phyloP scores from a whole-genome alignment of 106 monocot genomes.

The Amphibolis antarctica region DNA sequence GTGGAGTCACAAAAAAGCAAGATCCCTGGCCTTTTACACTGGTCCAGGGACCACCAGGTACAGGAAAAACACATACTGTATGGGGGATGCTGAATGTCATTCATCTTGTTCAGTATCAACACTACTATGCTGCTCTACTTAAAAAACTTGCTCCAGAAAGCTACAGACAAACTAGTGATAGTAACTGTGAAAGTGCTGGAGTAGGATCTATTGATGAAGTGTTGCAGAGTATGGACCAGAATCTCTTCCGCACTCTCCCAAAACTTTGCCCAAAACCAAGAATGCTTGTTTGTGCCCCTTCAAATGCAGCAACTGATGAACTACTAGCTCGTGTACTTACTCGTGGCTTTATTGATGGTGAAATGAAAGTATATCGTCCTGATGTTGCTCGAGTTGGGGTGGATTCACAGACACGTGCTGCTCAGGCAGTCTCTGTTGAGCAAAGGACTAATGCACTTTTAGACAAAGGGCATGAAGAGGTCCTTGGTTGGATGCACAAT shows the following conservation, averaged over 20 bases:
- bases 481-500: conserved; percentile 77
- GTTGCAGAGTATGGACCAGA: conserved; percentile 92
- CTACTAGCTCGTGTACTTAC: conserved; percentile 80
- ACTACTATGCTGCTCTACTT: conserved; percentile 82
- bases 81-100: conserved; percentile 99
- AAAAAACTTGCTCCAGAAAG: conserved; percentile 99
- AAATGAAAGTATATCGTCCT: conserved; percentile 94
- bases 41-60: conserved; percentile 96
- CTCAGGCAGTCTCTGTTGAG: conserved; percentile 97
- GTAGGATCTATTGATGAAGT: conserved; percentile 91
- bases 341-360: conserved; percentile 94
- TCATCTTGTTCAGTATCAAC: conserved; percentile 97
- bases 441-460: conserved; percentile 88
- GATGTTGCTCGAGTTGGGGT: conserved; percentile 98
- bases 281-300: conserved; percentile 97
- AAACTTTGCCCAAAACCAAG: conserved; percentile 95
- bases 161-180: conserved; percentile 61
- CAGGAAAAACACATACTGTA: conserved; percentile 96
- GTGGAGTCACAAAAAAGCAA: conserved; percentile 40
- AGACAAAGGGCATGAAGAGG: conserved; percentile 73
- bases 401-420: conserved; percentile 86
- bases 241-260: conserved; percentile 78
- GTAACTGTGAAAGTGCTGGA: conserved; percentile 23
- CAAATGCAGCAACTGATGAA: conserved; percentile 98
- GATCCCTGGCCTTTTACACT: conserved; percentile 98